Percentiles rank a stretch among this genome's conserved stretches.
Conservation (phyloP, 306 rosid species). For the Glycine latifolia region DNA sequence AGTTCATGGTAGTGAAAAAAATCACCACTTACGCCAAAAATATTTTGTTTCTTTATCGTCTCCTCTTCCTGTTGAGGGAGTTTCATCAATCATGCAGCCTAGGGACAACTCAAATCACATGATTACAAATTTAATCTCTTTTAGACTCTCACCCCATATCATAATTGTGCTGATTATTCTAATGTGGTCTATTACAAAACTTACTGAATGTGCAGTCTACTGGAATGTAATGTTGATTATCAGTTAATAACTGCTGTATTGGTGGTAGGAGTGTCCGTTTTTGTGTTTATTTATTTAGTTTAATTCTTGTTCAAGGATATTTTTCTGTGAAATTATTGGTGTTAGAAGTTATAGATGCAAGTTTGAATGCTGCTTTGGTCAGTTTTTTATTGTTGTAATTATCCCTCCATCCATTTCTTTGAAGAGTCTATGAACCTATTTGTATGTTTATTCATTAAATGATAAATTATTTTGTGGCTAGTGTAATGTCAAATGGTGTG, state of each 20-base stretch:
- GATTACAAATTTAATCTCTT: neutral
- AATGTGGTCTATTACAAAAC: neutral
- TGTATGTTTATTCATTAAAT: neutral
- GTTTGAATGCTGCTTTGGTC: constrained; percentile 17
- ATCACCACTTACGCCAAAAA: neutral
- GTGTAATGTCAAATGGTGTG: constrained; percentile 5
- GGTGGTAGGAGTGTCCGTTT: neutral
- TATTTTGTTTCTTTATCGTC: neutral
- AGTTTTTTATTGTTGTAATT: constrained; percentile 23
- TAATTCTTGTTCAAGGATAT: constrained; percentile 9
- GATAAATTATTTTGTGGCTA: constrained; percentile 7
- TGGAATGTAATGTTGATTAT: neutral
- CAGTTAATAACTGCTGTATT: neutral
- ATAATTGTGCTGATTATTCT: neutral
- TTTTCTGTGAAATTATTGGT: neutral
- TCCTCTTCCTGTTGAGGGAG: constrained; percentile 1
- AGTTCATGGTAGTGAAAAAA: neutral
- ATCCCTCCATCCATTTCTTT: constrained; percentile 12
- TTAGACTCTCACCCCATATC: neutral
- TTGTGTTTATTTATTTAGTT: neutral
- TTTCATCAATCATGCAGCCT: constrained; percentile 6
- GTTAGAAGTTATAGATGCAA: neutral
- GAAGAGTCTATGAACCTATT: neutral
- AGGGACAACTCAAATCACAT: neutral
- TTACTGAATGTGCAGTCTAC: neutral